phyloP scores from a whole-genome alignment of 2,329 filamentous ascomycete species.

The Colletotrichum magnum region DNA sequence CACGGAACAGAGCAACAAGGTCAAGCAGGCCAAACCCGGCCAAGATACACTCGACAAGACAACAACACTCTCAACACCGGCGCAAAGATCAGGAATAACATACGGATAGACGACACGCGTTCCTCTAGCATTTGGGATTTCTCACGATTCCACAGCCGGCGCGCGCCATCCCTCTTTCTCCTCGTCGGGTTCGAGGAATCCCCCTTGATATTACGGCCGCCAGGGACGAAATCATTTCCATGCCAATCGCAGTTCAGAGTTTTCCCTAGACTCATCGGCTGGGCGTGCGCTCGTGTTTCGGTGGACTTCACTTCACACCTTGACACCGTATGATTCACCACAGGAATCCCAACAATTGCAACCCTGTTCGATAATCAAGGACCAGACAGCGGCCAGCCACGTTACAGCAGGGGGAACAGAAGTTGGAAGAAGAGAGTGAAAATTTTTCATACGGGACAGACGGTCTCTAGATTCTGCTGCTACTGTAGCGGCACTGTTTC shows the following conservation, averaged over 20 bases:
- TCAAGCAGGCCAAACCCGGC: constrained; percentile 33
- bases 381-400: constrained; percentile 35
- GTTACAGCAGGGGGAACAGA: constrained; percentile 27
- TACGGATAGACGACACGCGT: not conserved
- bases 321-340: constrained; percentile 35
- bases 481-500: constrained; percentile 28
- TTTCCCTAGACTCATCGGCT: constrained; percentile 6
- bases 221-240: constrained; percentile 24
- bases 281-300: constrained; percentile 28
- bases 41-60: not conserved
- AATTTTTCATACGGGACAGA: constrained; percentile 32
- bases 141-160: not conserved
- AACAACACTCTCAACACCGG: too few species aligned
- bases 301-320: constrained; percentile 35
- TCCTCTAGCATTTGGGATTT: not conserved
- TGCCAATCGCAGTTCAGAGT: constrained; percentile 23
- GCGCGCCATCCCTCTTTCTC: constrained; percentile 1
- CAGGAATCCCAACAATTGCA: constrained; percentile 32
- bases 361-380: constrained; percentile 31
- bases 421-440: constrained; percentile 7
- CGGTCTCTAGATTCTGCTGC: not conserved
- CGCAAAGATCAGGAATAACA: too few species aligned
- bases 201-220: constrained; percentile 15
- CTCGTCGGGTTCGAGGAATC: constrained; percentile 21
- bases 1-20: constrained; percentile 18